Evolutionary conservation across 106 monocot species (phyloP), one percentile per base, ranked within the genome.

Genomic region (Amphibolis antarctica): DNA sequence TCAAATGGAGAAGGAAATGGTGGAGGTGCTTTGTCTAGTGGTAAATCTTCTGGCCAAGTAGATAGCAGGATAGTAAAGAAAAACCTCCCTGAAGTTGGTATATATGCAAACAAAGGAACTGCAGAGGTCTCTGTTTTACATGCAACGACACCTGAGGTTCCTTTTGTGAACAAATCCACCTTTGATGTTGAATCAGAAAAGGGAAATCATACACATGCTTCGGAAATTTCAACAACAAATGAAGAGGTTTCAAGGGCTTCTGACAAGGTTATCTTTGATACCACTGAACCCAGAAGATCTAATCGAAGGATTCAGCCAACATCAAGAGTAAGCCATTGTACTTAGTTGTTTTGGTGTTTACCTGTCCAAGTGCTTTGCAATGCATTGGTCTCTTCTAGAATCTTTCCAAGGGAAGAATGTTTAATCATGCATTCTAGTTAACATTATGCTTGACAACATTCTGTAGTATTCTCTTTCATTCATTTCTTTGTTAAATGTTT

Each of bases 291-390:
- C 42, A 70, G 96, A n/a, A 86, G 96, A 63, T 98, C 96, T 10
- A 87, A 76, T 61, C 84, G 96, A 10, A 83, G 72, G 72, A 98
- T 98, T 60, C 96, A 90, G 54, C 96, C 96, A 43, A 98, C 96
- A 12, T 84, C 90, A 61, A 82, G 86, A 78, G 96, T 98, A 71
- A 89, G 77, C 3, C 46, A 66, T 21, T 6, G 29, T 28, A 11
- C 28, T 10, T 55, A 5, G 0, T 55, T 26, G 0, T 55, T 55
- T 55, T 55, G 55, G n/a, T 55, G 4, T 55, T 55, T 55, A 26
- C 22, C 5, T 55, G 55, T 55, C 2, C 3, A 23, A 4, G 22
- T 55, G n/a, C n/a, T 55, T 55, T 55, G 55, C 10, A 49, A 9
- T 56, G 14, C 13, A 26, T 25, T 26, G 25, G 24, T 13, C 55